Evolutionary conservation across 2,329 filamentous ascomycete genomes (phyloP).

Genomic region (Corynespora cassiicola): DNA sequence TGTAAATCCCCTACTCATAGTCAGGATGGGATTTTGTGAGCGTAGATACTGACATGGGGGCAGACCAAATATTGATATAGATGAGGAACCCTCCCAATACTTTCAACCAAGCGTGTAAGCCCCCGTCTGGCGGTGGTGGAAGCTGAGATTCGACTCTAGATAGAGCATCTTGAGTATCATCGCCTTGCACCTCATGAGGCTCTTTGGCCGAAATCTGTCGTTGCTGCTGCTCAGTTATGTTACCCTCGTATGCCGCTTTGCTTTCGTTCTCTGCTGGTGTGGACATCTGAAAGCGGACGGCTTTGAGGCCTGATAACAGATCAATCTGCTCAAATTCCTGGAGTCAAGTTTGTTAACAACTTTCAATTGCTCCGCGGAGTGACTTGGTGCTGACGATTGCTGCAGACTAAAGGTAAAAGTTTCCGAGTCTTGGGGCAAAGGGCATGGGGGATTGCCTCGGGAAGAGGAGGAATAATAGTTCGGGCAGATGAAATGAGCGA

Average conservation of each 20-base stretch:
- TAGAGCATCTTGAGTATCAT: slow-evolving; percentile 24
- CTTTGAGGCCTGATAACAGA: no score
- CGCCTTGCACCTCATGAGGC: no score
- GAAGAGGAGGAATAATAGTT: no score
- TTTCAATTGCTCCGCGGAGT: no score
- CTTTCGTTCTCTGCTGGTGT: slow-evolving; percentile 20
- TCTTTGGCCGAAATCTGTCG: slow-evolving; percentile 1
- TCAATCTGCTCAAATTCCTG: no score
- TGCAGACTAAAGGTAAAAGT: no score
- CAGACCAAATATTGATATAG: slow-evolving; percentile 48
- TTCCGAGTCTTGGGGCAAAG: no score
- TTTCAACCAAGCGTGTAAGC: slow-evolving; percentile 47
- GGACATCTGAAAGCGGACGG: slow-evolving; percentile 20
- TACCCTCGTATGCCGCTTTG: slow-evolving; percentile 17
- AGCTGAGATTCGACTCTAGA: slow-evolving; percentile 29
- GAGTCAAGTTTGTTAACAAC: no score
- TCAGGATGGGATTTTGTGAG: slow-evolving; percentile 7
- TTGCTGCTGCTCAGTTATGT: slow-evolving; percentile 20
- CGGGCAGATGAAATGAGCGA: no score
- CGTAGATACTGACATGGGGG: background rate
- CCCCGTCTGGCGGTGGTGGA: slow-evolving; percentile 44
- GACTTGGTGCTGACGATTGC: no score
- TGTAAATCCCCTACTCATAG: slow-evolving; percentile 45
- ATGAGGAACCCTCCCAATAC: slow-evolving; percentile 47
- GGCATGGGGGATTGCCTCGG: no score